Evolutionary conservation across 257 asterid genomes (phyloP).

Genomic region (Capsicum pubescens): DNA sequence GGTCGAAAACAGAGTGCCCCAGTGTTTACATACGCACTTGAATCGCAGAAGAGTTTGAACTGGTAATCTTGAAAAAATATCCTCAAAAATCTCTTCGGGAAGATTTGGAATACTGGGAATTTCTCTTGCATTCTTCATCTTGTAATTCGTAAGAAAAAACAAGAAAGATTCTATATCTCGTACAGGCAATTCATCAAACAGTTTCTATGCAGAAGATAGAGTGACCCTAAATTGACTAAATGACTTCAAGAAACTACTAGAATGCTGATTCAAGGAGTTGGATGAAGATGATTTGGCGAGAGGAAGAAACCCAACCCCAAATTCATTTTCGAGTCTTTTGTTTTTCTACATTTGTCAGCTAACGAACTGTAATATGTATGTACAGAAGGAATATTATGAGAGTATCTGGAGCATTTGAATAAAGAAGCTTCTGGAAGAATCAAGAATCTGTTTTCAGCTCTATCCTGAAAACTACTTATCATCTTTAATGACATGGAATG

Average conservation of each 20-base stretch:
- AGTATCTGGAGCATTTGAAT: too few relatives aligned
- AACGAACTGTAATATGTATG: too few relatives aligned
- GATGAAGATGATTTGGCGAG: neutral
- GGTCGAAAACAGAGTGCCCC: neutral
- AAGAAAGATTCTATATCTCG: neutral
- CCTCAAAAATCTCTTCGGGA: neutral
- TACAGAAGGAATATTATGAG: too few relatives aligned
- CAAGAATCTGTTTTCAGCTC: too few relatives aligned
- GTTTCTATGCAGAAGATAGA: neutral
- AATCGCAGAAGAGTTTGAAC: neutral
- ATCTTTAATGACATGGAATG: too few relatives aligned
- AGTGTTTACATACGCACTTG: neutral
- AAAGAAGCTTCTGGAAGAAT: too few relatives aligned
- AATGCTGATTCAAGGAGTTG: too few relatives aligned
- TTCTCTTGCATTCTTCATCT: conserved; percentile 19
- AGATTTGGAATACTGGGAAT: neutral
- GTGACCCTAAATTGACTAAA: neutral
- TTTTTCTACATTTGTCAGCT: too few relatives aligned
- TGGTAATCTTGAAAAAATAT: neutral
- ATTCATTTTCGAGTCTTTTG: neutral
- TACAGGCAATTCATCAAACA: conserved; percentile 28
- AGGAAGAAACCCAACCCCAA: neutral
- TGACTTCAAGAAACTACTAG: neutral
- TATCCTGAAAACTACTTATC: too few relatives aligned
- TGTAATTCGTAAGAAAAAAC: neutral